phyloP scores from a whole-genome alignment of 1,139 yeast genomes.

The Hemisphaericaspora subhashii region DNA sequence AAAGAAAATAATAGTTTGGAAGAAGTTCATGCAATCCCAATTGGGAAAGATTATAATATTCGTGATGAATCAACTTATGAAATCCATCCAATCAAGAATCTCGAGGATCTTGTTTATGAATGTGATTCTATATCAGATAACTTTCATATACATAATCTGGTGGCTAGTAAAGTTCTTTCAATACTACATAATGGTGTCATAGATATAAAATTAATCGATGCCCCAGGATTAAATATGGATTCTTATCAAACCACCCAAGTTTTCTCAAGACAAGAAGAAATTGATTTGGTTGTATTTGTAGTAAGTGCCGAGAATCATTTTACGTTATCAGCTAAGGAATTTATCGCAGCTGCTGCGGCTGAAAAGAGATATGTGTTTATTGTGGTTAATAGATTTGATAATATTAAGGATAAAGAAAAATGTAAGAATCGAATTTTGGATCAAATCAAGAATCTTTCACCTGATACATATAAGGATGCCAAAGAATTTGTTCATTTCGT shows the following conservation, averaged over 20 bases:
- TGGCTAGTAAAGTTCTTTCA: too few species aligned
- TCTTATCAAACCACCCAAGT: conserved; percentile 94
- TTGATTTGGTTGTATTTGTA: conserved; percentile 93
- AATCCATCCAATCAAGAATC: conserved; percentile 49
- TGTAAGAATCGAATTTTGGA: conserved; percentile 77
- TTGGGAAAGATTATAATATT: conserved; percentile 57
- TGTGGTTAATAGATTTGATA: conserved; percentile 90
- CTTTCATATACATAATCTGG: too few species aligned
- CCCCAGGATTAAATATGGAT: conserved; percentile 95
- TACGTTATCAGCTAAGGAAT: conserved; percentile 91
- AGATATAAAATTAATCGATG: conserved; percentile 90
- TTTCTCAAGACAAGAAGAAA: conserved; percentile 94
- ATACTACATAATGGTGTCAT: conserved; percentile 87
- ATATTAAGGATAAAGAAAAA: conserved; percentile 72
- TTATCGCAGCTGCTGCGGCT: conserved; percentile 84
- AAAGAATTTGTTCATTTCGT: conserved; percentile 94
- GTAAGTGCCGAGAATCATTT: conserved; percentile 96
- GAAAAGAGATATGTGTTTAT: conserved; percentile 92
- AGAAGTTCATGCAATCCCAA: conserved; percentile 91
- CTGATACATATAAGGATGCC: conserved; percentile 87
- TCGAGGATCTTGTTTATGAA: conserved; percentile 72
- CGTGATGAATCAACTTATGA: conserved; percentile 68
- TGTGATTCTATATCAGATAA: conserved; percentile 76
- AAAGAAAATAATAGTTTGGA: conserved; percentile 72
- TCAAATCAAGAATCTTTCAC: conserved; percentile 85